Evolutionary conservation across 2,329 filamentous ascomycete species (phyloP).

Genomic region (Remersonia thermophila): DNA sequence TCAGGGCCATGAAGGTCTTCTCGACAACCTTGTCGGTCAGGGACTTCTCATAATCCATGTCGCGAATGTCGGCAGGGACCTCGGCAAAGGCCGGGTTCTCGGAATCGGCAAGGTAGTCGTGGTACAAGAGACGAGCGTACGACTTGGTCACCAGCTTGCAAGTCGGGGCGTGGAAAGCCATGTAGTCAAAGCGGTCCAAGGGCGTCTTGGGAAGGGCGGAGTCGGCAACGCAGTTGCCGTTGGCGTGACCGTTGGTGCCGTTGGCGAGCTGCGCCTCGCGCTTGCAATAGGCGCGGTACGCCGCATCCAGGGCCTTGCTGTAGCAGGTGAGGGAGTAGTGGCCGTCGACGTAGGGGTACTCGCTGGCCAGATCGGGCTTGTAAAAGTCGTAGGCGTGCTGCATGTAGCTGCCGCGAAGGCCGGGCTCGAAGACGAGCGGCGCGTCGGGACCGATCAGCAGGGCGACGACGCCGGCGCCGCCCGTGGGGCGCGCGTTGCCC

Average conservation of each 20-base stretch:
- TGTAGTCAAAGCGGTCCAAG: conserved; percentile 72
- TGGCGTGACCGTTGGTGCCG: conserved; percentile 38
- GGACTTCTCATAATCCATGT: conserved; percentile 69
- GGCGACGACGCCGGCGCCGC: conserved; percentile 67
- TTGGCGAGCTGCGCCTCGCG: conserved; percentile 50
- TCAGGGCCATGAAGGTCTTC: conserved; percentile 74
- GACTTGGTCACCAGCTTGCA: conserved; percentile 84
- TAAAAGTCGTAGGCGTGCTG: conserved; percentile 81
- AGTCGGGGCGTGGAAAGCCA: conserved; percentile 72
- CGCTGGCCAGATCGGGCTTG: conserved; percentile 78
- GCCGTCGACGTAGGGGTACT: conserved; percentile 76
- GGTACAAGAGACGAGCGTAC: conserved; percentile 72
- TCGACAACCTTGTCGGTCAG: conserved; percentile 71
- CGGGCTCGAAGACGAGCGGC: conserved; percentile 64
- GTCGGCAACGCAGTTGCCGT: conserved; percentile 26
- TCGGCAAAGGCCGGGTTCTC: conserved; percentile 57
- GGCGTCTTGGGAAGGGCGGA: conserved; percentile 40
- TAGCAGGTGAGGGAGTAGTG: conserved; percentile 77
- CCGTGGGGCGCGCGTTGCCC: conserved; percentile 68
- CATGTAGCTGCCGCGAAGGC: conserved; percentile 70
- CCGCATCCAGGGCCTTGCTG: conserved; percentile 64
- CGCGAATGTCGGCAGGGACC: conserved; percentile 62
- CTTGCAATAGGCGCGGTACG: conserved; percentile 70
- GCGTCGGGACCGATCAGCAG: conserved; percentile 69
- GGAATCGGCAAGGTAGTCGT: conserved; percentile 67